phyloP scores from a whole-genome alignment of 148 eudicot species.

The Vaccinium corymbosum region DNA sequence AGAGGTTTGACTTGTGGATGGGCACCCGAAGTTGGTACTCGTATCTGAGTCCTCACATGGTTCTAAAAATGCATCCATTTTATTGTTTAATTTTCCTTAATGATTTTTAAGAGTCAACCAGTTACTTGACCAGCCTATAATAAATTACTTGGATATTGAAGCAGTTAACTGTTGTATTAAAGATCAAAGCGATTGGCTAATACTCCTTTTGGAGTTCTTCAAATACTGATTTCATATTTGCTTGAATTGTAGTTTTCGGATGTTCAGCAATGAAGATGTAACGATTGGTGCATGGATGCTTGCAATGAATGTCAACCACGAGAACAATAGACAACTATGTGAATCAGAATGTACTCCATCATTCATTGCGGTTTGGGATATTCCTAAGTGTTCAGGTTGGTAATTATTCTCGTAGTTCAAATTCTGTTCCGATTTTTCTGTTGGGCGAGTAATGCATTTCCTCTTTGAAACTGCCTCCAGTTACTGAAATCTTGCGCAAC shows the following conservation, averaged over 20 bases:
- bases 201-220: background rate
- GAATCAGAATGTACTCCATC: slow-evolving; percentile 61
- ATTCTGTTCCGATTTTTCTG: no score
- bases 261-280: slow-evolving; percentile 98
- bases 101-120: background rate
- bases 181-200: background rate
- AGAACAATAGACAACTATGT: slow-evolving; percentile 67
- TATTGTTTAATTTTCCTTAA: background rate
- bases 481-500: background rate
- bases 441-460: background rate
- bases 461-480: background rate
- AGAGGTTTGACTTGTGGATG: background rate
- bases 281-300: slow-evolving; percentile 98
- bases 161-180: background rate
- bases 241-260: slow-evolving; percentile 65
- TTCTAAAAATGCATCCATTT: background rate
- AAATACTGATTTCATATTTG: slow-evolving; percentile 16
- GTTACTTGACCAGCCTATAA: background rate
- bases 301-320: slow-evolving; percentile 96
- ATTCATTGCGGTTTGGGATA: slow-evolving; percentile 96
- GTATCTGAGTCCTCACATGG: background rate
- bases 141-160: background rate
- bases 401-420: background rate
- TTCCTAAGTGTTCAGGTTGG: slow-evolving; percentile 93
- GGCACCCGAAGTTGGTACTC: background rate